Evolutionary conservation across 202 grass and related monocot species (phyloP).

Genomic region (Schoenoplectus triqueter): DNA sequence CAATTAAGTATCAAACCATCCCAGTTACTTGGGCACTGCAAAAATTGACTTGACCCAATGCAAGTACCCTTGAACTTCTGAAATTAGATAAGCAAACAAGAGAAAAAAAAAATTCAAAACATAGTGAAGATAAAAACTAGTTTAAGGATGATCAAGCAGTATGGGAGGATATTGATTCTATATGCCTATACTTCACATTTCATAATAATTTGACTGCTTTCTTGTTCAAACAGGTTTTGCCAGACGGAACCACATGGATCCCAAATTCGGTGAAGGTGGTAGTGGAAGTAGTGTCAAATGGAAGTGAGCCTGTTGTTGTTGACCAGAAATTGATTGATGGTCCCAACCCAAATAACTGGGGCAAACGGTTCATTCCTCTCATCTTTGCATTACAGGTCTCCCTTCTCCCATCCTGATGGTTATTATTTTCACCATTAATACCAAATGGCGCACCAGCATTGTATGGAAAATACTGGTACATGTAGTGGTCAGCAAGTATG

Average conservation of each 20-base stretch:
- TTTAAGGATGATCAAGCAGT: background rate
- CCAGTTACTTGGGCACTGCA: background rate
- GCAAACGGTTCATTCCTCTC: constrained; percentile 85
- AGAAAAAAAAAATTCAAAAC: background rate
- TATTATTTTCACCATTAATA: background rate
- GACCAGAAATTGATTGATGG: constrained; percentile 97
- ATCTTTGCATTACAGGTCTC: constrained; percentile 73
- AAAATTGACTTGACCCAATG: background rate
- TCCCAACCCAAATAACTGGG: constrained; percentile 80
- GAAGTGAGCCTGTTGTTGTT: constrained; percentile 71
- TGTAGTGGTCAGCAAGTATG: background rate
- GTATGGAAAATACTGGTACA: background rate
- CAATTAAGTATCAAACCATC: constrained; percentile 5
- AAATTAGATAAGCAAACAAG: background rate
- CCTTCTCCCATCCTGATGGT: background rate
- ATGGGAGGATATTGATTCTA: constrained; percentile 17
- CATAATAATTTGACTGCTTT: background rate
- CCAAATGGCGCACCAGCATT: background rate
- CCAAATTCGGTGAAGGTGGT: constrained; percentile 89
- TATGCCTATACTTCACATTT: constrained; percentile 24
- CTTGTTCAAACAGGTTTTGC: constrained; percentile 60
- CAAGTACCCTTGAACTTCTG: background rate
- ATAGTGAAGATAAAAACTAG: background rate
- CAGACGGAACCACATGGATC: constrained; percentile 80
- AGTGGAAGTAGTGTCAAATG: constrained; percentile 72